phyloP scores from a whole-genome alignment of 371 early-diverging fungal genomes.

The Quaeritorhiza haematococci region DNA sequence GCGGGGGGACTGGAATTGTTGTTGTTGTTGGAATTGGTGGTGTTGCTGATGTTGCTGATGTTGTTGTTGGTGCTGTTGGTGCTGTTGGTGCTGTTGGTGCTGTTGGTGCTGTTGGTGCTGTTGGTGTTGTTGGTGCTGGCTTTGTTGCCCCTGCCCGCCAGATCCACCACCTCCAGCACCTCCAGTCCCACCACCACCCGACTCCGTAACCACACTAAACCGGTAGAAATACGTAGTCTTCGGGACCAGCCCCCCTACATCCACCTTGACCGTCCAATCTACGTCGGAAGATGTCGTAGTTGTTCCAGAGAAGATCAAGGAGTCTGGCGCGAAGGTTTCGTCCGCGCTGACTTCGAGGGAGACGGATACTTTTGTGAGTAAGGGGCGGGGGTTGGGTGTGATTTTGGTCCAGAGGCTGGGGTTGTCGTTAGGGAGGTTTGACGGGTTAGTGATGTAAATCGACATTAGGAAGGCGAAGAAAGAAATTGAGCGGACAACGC shows the following conservation, averaged over 20 bases:
- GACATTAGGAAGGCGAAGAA: not conserved
- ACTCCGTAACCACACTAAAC: too few species aligned
- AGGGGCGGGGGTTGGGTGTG: constrained; percentile 13
- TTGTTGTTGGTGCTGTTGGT: not conserved
- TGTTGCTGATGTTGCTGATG: not conserved
- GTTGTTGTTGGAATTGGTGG: not conserved
- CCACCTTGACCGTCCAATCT: constrained; percentile 32
- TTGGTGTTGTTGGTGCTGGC: too few species aligned
- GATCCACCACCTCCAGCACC: too few species aligned
- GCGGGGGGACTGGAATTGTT: not conserved
- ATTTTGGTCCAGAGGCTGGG: constrained; percentile 20
- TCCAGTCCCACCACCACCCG: too few species aligned
- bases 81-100: not conserved
- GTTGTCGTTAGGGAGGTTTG: not conserved
- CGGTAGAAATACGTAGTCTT: constrained; percentile 32
- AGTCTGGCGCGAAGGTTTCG: constrained; percentile 4
- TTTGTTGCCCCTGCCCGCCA: too few species aligned
- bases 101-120: not conserved
- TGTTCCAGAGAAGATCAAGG: not conserved
- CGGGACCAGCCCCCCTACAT: constrained; percentile 15
- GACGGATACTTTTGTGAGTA: constrained; percentile 6
- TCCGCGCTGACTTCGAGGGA: constrained; percentile 7
- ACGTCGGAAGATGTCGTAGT: constrained; percentile 20
- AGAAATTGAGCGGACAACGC: not conserved
- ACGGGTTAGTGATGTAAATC: not conserved